Percentiles rank a stretch among this genome's conserved stretches.
These are phyloP conservation scores for Malbranchea zuffiana DNA, from an alignment of 2,329 filamentous ascomycete genomes.

Conservation along the genomic window DNA sequence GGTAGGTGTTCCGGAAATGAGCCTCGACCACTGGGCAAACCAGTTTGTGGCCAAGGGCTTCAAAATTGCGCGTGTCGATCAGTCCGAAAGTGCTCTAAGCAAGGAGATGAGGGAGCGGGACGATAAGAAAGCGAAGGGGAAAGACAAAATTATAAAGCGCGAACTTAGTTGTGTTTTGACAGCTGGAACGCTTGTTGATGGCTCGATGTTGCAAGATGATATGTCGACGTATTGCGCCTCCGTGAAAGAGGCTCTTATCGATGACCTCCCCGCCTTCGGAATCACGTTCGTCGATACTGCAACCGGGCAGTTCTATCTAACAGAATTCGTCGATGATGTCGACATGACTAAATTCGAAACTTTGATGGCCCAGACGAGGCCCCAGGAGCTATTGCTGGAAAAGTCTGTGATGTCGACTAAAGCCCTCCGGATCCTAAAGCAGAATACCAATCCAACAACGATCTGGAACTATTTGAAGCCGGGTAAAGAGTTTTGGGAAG, in stretches of 20 bases:
- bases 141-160: slow-evolving; percentile 84
- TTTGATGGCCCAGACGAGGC: slow-evolving; percentile 81
- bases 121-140: slow-evolving; percentile 52
- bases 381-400: slow-evolving; percentile 79
- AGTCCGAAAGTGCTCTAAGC: slow-evolving; percentile 87
- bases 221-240: slow-evolving; percentile 95
- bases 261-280: slow-evolving; percentile 73
- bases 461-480: slow-evolving; percentile 92
- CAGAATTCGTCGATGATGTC: slow-evolving; percentile 80
- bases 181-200: slow-evolving; percentile 84
- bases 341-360: slow-evolving; percentile 97
- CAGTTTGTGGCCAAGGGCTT: slow-evolving; percentile 97
- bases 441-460: slow-evolving; percentile 83
- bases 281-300: slow-evolving; percentile 91
- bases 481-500: slow-evolving; percentile 79
- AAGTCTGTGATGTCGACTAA: slow-evolving; percentile 81
- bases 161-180: slow-evolving; percentile 88
- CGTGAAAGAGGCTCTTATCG: slow-evolving; percentile 66
- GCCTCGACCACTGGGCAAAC: slow-evolving; percentile 92
- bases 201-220: slow-evolving; percentile 93
- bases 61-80: slow-evolving; percentile 93
- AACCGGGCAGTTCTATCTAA: slow-evolving; percentile 89
- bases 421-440: slow-evolving; percentile 84
- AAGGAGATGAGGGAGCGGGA: slow-evolving; percentile 98
- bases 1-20: slow-evolving; percentile 94